Evolutionary conservation across 1,284 basidiomycete species (phyloP).

Genomic region (Macrocystidia cucumis): DNA sequence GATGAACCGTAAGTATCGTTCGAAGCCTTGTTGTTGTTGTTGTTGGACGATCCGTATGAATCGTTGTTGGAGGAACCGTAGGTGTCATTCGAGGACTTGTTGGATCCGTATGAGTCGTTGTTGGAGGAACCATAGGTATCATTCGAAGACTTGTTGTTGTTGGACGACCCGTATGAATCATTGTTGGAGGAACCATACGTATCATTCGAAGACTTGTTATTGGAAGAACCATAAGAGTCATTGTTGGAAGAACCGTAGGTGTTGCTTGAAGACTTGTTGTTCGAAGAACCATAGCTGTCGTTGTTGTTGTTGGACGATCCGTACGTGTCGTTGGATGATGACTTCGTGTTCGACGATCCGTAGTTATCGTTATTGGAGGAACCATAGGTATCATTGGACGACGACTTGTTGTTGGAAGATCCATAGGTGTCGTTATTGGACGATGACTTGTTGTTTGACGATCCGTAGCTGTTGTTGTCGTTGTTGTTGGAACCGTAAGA

Average conservation of each 20-base stretch:
- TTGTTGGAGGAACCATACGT: slow-evolving; percentile 11
- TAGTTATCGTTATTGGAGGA: slow-evolving; percentile 10
- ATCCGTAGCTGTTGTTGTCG: slow-evolving; percentile 10
- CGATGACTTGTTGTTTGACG: slow-evolving; percentile 12
- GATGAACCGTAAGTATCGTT: slow-evolving; percentile 9
- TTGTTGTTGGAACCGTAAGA: slow-evolving; percentile 10
- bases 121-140: slow-evolving; percentile 13
- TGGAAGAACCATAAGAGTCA: slow-evolving; percentile 14
- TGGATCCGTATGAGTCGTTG: slow-evolving; percentile 15
- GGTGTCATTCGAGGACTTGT: slow-evolving; percentile 13
- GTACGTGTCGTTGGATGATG: slow-evolving; percentile 11
- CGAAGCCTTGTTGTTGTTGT: background rate
- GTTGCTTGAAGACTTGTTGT: slow-evolving; percentile 12
- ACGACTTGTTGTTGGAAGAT: slow-evolving; percentile 10
- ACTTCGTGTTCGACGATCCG: slow-evolving; percentile 10
- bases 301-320: slow-evolving; percentile 10
- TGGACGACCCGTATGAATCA: slow-evolving; percentile 16
- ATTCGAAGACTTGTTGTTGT: slow-evolving; percentile 12
- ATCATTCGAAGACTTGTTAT: slow-evolving; percentile 12
- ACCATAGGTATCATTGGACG: slow-evolving; percentile 14
- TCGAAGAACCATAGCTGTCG: too few relatives aligned
- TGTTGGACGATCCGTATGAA: slow-evolving; percentile 10
- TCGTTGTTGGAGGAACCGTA: slow-evolving; percentile 14
- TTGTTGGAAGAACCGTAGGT: slow-evolving; percentile 14
- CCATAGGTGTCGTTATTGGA: slow-evolving; percentile 11